Conservation (phyloP, 1,139 yeast species). For the Sugiyamaella neomexicana region DNA sequence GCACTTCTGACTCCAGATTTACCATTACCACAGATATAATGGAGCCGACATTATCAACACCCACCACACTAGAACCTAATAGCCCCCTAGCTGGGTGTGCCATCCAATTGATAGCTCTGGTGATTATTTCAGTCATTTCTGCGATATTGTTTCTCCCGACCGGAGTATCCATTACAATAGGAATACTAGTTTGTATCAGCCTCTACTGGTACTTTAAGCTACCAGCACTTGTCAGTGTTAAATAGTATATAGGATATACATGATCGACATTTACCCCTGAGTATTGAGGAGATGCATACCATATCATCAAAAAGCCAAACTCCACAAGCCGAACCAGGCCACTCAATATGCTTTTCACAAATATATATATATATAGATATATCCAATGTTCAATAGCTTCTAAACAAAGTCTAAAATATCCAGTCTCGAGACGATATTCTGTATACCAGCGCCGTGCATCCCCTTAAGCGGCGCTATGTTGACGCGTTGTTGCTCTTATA, state of each 20-base stretch:
- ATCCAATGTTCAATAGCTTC: not conserved
- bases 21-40: too few species aligned
- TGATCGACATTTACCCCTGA: not conserved
- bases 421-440: not conserved
- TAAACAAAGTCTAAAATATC: too few species aligned
- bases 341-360: not conserved
- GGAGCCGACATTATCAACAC: too few species aligned
- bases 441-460: not conserved
- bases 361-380: not conserved
- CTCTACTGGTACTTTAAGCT: too few species aligned
- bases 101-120: too few species aligned
- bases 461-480: constrained; percentile 3
- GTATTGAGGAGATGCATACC: not conserved
- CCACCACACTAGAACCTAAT: too few species aligned
- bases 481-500: constrained; percentile 7
- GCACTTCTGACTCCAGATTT: too few species aligned
- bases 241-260: not conserved
- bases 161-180: not conserved
- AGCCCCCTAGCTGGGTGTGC: too few species aligned
- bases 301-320: not conserved
- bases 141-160: not conserved
- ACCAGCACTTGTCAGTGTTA: too few species aligned
- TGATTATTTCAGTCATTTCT: too few species aligned
- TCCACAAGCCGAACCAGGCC: not conserved
- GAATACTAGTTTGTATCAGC: too few species aligned